Evolutionary conservation across 495 filamentous ascomycete genomes (phyloP).

Genomic region (Xylaria cubensis): DNA sequence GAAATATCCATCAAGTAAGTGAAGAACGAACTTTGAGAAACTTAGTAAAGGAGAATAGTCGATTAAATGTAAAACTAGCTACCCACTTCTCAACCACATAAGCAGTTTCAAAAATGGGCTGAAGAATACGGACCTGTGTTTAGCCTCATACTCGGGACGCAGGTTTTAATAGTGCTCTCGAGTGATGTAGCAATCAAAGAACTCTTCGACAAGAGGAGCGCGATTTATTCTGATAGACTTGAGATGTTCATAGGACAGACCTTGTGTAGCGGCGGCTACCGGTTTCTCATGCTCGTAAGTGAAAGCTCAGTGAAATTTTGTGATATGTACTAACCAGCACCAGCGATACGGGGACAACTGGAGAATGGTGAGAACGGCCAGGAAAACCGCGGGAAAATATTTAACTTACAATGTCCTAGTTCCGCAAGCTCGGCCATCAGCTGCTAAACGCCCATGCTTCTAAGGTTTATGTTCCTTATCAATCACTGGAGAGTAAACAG

Average conservation of each 20-base stretch:
- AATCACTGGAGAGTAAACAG: not conserved
- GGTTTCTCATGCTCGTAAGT: not conserved
- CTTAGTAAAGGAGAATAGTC: not conserved
- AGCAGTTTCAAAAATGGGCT: constrained; percentile 8
- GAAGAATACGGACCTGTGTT: constrained; percentile 9
- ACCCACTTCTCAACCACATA: not conserved
- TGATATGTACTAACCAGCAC: not conserved
- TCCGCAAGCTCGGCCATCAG: not conserved
- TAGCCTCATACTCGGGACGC: not conserved
- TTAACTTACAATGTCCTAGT: not conserved
- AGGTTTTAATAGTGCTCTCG: constrained; percentile 3
- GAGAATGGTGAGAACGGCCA: not conserved
- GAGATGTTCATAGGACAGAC: constrained; percentile 4
- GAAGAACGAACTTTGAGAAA: not conserved
- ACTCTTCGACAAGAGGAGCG: constrained; percentile 2
- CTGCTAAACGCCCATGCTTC: not conserved
- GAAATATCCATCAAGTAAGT: not conserved
- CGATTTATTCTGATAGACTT: not conserved
- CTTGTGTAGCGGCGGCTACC: not conserved
- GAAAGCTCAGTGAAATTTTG: not conserved
- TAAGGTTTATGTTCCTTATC: not conserved
- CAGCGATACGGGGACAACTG: constrained; percentile 1
- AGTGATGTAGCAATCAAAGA: constrained; percentile 4
- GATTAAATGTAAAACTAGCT: not conserved
- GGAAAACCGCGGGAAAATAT: no score